Evolutionary conservation across 73 alveolate genomes (phyloP).

Genomic region (Paramecium caudatum): DNA sequence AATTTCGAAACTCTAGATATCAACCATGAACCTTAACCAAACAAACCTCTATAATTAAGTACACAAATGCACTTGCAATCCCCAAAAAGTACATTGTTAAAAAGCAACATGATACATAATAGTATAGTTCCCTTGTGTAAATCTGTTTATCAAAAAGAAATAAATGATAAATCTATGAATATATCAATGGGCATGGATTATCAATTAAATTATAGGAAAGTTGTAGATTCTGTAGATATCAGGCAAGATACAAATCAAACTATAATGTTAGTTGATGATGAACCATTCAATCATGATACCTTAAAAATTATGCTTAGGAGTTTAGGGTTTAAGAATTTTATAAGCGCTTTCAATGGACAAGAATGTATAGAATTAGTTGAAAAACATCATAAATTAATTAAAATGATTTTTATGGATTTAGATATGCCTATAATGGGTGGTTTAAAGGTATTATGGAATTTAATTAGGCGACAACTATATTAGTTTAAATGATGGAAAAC

Average conservation of each 20-base stretch:
- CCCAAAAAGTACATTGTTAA: not conserved
- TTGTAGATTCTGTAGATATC: slow-evolving; percentile 1
- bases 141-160: not conserved
- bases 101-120: not conserved
- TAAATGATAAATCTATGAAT: not conserved
- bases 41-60: slow-evolving; percentile 33
- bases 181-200: not conserved
- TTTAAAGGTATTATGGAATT: not conserved
- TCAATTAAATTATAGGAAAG: not conserved
- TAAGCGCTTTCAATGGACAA: slow-evolving; percentile 51
- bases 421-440: slow-evolving; percentile 72
- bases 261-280: slow-evolving; percentile 57
- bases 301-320: slow-evolving; percentile 18
- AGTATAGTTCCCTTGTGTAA: not conserved
- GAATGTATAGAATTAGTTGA: slow-evolving; percentile 40
- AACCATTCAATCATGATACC: slow-evolving; percentile 56
- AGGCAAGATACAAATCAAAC: not conserved
- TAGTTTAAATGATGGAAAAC: not conserved
- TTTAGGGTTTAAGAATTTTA: slow-evolving; percentile 14
- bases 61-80: not conserved
- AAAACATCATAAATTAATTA: not conserved
- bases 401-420: slow-evolving; percentile 42
- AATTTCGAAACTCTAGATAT: not conserved
- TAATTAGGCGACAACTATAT: slow-evolving; percentile 13
- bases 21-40: not conserved